Evolutionary conservation across 2,329 filamentous ascomycete species (phyloP).

Genomic region (Monilinia laxa): DNA sequence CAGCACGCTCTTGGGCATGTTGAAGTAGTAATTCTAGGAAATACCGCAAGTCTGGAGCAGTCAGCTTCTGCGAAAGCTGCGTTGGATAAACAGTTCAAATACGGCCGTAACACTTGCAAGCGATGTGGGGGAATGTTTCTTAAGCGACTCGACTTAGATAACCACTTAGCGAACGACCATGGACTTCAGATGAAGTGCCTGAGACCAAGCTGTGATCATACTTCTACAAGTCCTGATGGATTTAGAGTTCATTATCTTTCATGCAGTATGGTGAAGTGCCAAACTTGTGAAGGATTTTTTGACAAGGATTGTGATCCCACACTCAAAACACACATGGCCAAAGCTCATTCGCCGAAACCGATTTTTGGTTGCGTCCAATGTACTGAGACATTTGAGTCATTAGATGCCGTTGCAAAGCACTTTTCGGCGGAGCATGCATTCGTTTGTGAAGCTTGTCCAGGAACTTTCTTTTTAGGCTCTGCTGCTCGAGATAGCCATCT

Average conservation of each 20-base stretch:
- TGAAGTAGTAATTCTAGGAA: background rate
- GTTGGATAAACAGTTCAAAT: background rate
- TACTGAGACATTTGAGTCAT: background rate
- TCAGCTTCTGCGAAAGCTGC: background rate
- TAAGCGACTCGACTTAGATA: background rate
- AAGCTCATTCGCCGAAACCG: background rate
- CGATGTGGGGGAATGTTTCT: background rate
- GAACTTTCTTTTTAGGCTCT: background rate
- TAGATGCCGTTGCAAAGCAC: background rate
- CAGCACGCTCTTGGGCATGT: background rate
- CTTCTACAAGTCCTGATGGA: background rate
- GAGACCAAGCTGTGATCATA: background rate
- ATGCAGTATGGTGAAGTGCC: background rate
- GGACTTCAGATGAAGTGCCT: background rate
- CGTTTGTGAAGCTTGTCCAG: slow-evolving; percentile 7
- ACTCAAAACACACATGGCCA: background rate
- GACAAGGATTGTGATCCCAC: background rate
- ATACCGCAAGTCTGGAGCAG: background rate
- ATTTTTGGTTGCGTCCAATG: slow-evolving; percentile 4
- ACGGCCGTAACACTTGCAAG: background rate
- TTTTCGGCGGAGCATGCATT: slow-evolving; percentile 2
- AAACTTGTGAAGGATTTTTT: background rate
- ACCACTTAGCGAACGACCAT: background rate
- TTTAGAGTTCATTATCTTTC: background rate
- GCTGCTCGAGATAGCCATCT: slow-evolving; percentile 4